A percentile compares a stretch with the other conserved stretches of the same genome.
Evolutionary conservation across 2,329 filamentous ascomycete genomes (phyloP).

Genomic region (Aspergillus sp.): DNA sequence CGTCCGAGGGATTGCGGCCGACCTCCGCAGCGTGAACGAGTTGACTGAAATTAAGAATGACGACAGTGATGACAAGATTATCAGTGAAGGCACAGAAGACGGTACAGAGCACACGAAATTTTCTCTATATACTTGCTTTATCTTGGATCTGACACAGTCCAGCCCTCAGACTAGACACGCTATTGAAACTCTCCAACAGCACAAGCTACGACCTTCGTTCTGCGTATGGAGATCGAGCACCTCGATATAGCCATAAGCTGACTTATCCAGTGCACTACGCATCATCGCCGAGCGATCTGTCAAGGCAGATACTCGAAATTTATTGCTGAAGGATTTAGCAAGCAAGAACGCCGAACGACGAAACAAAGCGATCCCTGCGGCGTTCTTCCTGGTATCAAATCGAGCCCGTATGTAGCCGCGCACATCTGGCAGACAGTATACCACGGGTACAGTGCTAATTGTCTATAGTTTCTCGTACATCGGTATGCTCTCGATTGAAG

Average conservation of each 20-base stretch:
- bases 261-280: slow-evolving; percentile 39
- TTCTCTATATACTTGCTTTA: neutral
- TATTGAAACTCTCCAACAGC: slow-evolving; percentile 67
- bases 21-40: slow-evolving; percentile 39
- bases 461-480: slow-evolving; percentile 35
- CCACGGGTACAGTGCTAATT: neutral
- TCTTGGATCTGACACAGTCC: slow-evolving; percentile 18
- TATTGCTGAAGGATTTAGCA: slow-evolving; percentile 43
- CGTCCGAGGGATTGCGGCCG: slow-evolving; percentile 58
- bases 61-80: slow-evolving; percentile 68
- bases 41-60: slow-evolving; percentile 62
- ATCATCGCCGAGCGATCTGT: slow-evolving; percentile 48
- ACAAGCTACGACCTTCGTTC: slow-evolving; percentile 73
- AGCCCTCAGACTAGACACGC: slow-evolving; percentile 63
- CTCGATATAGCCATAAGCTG: slow-evolving; percentile 51
- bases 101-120: slow-evolving; percentile 29
- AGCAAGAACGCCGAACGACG: slow-evolving; percentile 38
- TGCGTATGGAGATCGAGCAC: slow-evolving; percentile 55
- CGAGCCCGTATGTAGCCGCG: slow-evolving; percentile 33
- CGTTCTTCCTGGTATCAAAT: slow-evolving; percentile 44
- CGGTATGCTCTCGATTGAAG: slow-evolving; percentile 33
- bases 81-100: slow-evolving; percentile 74
- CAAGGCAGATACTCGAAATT: slow-evolving; percentile 39
- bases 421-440: neutral
- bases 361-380: slow-evolving; percentile 42